A percentile compares a stretch with the other conserved stretches of the same genome.
Conservation (phyloP, 306 rosid species). For the Quercus robur region DNA sequence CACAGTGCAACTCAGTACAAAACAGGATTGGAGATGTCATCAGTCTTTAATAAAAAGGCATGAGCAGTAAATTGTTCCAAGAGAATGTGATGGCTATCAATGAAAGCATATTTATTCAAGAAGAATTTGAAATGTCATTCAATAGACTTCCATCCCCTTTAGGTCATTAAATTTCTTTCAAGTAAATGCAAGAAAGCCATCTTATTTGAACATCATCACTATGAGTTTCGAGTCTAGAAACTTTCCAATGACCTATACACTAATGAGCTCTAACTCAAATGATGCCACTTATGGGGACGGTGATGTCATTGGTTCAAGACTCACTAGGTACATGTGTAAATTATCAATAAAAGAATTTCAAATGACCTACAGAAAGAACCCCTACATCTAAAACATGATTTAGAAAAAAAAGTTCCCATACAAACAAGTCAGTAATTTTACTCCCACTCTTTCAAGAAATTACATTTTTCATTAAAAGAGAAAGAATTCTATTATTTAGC, state of each 20-base stretch:
- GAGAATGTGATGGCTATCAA: background rate
- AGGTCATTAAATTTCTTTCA: background rate
- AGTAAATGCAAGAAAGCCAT: background rate
- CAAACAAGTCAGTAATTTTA: background rate
- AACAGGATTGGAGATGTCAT: background rate
- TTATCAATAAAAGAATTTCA: background rate
- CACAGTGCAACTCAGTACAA: background rate
- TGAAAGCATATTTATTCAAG: background rate
- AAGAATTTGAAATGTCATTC: background rate
- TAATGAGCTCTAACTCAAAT: background rate
- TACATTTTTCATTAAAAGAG: background rate
- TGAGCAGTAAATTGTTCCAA: background rate
- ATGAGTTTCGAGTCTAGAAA: background rate
- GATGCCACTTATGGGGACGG: background rate
- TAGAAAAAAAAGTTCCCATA: background rate
- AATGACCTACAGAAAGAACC: too few species aligned
- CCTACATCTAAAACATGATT: background rate
- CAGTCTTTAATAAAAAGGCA: background rate
- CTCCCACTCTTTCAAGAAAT: background rate
- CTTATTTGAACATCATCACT: background rate
- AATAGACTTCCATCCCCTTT: background rate
- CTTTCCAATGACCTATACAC: background rate
- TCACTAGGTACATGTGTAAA: background rate
- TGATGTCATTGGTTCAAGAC: background rate
- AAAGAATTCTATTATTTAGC: background rate